Evolutionary conservation across 129 eudicot species (phyloP), one percentile per base, ranked within the genome.

Genomic region (Flaveria sonorensis): DNA sequence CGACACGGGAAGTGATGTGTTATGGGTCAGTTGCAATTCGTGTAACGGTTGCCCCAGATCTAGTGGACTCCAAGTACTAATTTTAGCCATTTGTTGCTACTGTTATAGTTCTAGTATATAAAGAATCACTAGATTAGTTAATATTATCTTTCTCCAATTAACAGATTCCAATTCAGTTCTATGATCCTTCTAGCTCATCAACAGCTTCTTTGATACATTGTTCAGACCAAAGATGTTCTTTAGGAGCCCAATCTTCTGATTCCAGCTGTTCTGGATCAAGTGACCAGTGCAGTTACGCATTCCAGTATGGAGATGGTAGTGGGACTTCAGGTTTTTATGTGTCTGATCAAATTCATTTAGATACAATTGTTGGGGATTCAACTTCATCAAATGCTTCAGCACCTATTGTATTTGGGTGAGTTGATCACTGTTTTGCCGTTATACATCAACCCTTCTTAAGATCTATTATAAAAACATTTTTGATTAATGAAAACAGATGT

Each of bases 241-340:
- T 89, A 73, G 99, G 92, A 79, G 75, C 90, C 24, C 83, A 86
- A 62, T 73, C 88, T 59, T 86, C 96, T 1, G 99, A 91, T 70
- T 86, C 96, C 0, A 74, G 83, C 51, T 94, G 99, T 81, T 76
- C 90, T 15, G 75, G 81, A 76, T 77, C 81, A 63, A 85, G 56
- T 57, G 85, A 89, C 51, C 94, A 83, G 72, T 94, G 99, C 76
- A 86, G 93, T 63, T 94, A 91, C 80, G 85, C 88, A 3, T 94
- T 94, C 69, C 96, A 91, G 79, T 94, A 94, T 62, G 99, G 99
- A 21, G 99, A 94, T 67, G 99, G 99, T 13, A 91, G 97, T 81
- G 97, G 96, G 19, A 85, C 99, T 4, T 82, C 96, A 1, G 99
- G 99, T 12, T 91, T 76, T 82, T 94, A 94, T 75, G 92, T 94